Conservation (phyloP, 306 rosid genomes). For the Morella rubra region DNA sequence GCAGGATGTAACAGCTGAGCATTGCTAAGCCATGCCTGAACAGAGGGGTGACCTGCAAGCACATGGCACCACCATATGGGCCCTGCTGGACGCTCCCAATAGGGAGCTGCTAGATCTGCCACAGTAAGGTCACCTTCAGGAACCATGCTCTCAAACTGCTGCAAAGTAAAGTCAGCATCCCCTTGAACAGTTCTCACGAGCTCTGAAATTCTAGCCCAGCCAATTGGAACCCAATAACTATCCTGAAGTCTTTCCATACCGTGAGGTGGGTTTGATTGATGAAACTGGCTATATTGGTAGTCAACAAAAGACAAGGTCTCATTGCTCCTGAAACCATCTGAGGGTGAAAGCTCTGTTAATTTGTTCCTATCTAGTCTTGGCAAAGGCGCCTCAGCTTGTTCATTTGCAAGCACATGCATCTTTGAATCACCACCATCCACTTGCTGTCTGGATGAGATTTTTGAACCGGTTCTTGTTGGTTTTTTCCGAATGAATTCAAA, state of each 20-base stretch:
- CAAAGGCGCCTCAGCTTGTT: conserved; percentile 31
- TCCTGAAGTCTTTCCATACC: conserved; percentile 40
- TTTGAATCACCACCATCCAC: conserved; percentile 34
- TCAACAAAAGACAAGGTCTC: conserved; percentile 28
- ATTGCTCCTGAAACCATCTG: conserved; percentile 24
- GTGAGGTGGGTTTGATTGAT: conserved; percentile 34
- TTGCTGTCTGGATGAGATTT: conserved; percentile 32
- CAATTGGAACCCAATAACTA: conserved; percentile 82
- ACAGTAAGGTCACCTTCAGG: conserved; percentile 73
- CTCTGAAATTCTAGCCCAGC: conserved; percentile 85
- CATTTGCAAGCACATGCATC: conserved; percentile 35
- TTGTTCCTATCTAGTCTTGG: conserved; percentile 29
- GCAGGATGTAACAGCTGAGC: conserved; percentile 96
- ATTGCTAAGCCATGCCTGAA: conserved; percentile 69
- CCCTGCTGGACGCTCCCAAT: conserved; percentile 90
- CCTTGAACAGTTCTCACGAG: conserved; percentile 66
- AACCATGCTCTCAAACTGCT: conserved; percentile 45
- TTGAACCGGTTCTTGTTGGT: conserved; percentile 40
- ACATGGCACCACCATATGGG: conserved; percentile 64
- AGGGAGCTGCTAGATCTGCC: conserved; percentile 87
- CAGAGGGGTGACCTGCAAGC: conserved; percentile 63
- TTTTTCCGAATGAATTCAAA: conserved; percentile 63
- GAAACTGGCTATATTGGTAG: conserved; percentile 25
- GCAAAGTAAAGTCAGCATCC: conserved; percentile 54
- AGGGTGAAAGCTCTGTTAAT: conserved; percentile 27